Evolutionary conservation across 2,329 filamentous ascomycete species (phyloP), one percentile per base, ranked within the genome.

Genomic region (Trichoderma afroharzianum): DNA sequence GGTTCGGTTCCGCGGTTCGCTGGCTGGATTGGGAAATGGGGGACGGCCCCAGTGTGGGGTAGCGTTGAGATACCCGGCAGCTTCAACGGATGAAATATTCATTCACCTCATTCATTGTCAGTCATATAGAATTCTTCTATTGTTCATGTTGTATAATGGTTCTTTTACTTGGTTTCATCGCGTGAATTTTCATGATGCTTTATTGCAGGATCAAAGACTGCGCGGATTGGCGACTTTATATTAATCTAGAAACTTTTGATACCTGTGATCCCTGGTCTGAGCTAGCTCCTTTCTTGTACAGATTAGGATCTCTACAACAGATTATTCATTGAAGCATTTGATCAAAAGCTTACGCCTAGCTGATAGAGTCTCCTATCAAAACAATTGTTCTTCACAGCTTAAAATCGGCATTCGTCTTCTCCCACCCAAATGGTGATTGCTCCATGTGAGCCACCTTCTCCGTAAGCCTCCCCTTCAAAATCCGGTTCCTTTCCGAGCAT

Each of bases 401-500:
- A 77, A 96, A 95, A 78, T 94, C 92, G 4, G 85, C 87, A 77
- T 90, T 92, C 3, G 85, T 86, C 80, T 90, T 90, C 79, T 95
- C 92, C 88, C 92, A 91, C 6, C 91, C 92, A 1, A 83, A 82
- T 1, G 85, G 80, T 1, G 85, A 86, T 18, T 87, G 84, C 55
- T 87, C 86, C 76, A 88, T 84, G 1, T 80, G 83, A 1, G 93
- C 91, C 21, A 96, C 85, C 66, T 86, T 88, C 76, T 94, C 92
- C 2, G 92, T 90, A 21, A 98, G 84, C 30, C 83, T 84, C 33
- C 88, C 81, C 84, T 98, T 98, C 76, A 92, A 81, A 14, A 86
- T 86, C 63, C 88, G 85, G 55, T 93, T 88, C 73, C 88, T 87
- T 76, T 98, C 95, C 0, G 93, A 95, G 79, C 93, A 96, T 8